Conservation (phyloP, 208 protist species). For the Balamuthia mandrillaris region DNA sequence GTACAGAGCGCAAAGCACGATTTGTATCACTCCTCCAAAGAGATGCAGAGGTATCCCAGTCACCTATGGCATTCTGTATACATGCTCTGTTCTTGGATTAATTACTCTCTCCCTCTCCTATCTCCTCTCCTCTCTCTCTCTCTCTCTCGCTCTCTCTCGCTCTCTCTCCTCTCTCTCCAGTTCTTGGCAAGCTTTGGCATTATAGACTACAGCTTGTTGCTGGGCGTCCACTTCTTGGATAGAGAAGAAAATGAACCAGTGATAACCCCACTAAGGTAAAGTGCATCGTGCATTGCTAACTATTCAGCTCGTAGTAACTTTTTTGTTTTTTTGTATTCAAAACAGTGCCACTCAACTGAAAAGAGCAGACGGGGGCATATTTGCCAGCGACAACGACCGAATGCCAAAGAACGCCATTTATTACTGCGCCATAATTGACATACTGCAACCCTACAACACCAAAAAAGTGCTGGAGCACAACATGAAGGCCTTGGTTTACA, state of each 20-base stretch:
- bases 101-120: too few relatives aligned
- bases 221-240: constrained; percentile 26
- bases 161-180: too few relatives aligned
- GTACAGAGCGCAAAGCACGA: not conserved
- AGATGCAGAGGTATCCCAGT: not conserved
- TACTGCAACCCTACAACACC: constrained; percentile 26
- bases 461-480: not conserved
- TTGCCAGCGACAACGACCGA: not conserved
- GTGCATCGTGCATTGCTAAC: too few relatives aligned
- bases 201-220: constrained; percentile 8
- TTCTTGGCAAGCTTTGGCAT: not conserved
- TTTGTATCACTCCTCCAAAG: not conserved
- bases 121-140: too few relatives aligned
- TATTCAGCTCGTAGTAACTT: too few relatives aligned
- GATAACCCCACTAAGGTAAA: too few relatives aligned
- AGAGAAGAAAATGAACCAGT: not conserved
- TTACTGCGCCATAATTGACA: constrained; percentile 22
- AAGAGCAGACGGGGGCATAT: not conserved
- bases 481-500: not conserved
- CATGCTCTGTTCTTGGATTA: too few relatives aligned
- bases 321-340: too few relatives aligned
- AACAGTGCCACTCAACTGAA: too few relatives aligned
- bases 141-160: too few relatives aligned
- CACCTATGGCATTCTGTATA: not conserved
- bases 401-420: not conserved